Evolutionary conservation across 441 rosid species (phyloP), one percentile per base, ranked within the genome.

Genomic region (Eutrema salsugineum): DNA sequence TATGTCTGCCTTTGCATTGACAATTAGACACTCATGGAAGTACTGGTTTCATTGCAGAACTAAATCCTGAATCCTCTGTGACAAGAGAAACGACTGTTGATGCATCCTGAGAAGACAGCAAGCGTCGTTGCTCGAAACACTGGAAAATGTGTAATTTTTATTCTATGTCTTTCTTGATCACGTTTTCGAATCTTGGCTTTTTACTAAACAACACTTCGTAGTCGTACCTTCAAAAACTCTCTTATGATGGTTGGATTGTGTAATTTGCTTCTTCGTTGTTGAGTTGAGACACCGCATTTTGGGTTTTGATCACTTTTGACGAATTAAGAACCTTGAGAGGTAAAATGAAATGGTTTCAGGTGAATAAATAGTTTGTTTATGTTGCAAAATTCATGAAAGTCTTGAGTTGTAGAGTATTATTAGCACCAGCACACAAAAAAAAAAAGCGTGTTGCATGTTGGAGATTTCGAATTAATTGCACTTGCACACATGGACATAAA

Each of bases 261-360:
- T 61, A 47, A 36, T 65, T 66, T 72, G 44, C 38, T 65, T 65
- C n/a, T 57, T 73, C 11, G n/a, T 65, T 65, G 66, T 73, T 57
- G 44, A 48, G 66, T 15, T 58, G 36, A 72, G 66, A 38, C 51
- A 32, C 54, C 11, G 47, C 63, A 20, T 38, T 38, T 44, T 72
- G 49, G 49, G 17, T 28, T 36, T 65, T 72, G 20, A 55, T 49
- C 8, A 32, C 68, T 33, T 47, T 5, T 49, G 33, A 35, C n/a
- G 46, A 64, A 48, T 47, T 35, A 64, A 32, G 5, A 47, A 32
- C n/a, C 38, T 19, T 6, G 3, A 27, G 19, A 32, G 17, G 17
- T 61, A 50, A 42, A 61, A 61, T 12, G 15, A n/a, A 60, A 42
- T 1, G 7, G 10, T 3, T 17, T 8, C 6, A 27, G 10, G 32